Evolutionary conservation across 2,329 filamentous ascomycete genomes (phyloP).

Genomic region (Amphichorda felina): DNA sequence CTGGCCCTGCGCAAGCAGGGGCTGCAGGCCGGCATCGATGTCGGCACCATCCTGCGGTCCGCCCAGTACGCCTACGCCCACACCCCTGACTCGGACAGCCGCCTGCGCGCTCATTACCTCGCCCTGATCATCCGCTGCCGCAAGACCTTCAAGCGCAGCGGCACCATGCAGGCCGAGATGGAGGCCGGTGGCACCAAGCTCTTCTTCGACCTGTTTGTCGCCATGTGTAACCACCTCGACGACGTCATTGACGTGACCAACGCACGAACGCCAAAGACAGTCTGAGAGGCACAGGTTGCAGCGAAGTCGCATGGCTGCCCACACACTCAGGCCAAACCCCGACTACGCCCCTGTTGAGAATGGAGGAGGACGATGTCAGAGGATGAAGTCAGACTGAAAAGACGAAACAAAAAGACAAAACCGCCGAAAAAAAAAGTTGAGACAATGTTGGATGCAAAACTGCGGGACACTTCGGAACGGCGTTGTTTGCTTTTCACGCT

Average conservation of each 20-base stretch:
- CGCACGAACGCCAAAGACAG: slow-evolving; percentile 44
- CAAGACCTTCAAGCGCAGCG: slow-evolving; percentile 95
- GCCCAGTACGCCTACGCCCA: slow-evolving; percentile 93
- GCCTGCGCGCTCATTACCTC: slow-evolving; percentile 91
- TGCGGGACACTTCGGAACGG: slow-evolving; percentile 6
- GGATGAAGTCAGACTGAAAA: slow-evolving; percentile 7
- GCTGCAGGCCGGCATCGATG: slow-evolving; percentile 83
- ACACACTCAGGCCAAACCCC: neutral
- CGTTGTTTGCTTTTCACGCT: slow-evolving; percentile 25
- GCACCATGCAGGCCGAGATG: slow-evolving; percentile 99
- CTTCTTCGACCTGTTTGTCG: slow-evolving; percentile 97
- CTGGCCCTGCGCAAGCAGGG: slow-evolving; percentile 91
- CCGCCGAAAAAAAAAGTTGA: slow-evolving; percentile 10
- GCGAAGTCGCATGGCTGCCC: slow-evolving; percentile 2
- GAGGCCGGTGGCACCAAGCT: slow-evolving; percentile 80
- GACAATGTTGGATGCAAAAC: slow-evolving; percentile 6
- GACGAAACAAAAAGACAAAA: slow-evolving; percentile 11
- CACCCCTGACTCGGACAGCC: slow-evolving; percentile 85
- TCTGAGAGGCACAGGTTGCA: slow-evolving; percentile 24
- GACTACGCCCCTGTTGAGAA: slow-evolving; percentile 9
- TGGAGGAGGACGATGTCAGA: slow-evolving; percentile 10
- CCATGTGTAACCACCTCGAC: slow-evolving; percentile 96
- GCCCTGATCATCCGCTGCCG: slow-evolving; percentile 94
- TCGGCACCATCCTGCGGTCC: slow-evolving; percentile 80
- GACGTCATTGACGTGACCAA: slow-evolving; percentile 83